A percentile compares a stretch with the other conserved stretches of the same genome.
phyloP scores from a whole-genome alignment of 306 rosid genomes.

The Citrullus amarus region DNA sequence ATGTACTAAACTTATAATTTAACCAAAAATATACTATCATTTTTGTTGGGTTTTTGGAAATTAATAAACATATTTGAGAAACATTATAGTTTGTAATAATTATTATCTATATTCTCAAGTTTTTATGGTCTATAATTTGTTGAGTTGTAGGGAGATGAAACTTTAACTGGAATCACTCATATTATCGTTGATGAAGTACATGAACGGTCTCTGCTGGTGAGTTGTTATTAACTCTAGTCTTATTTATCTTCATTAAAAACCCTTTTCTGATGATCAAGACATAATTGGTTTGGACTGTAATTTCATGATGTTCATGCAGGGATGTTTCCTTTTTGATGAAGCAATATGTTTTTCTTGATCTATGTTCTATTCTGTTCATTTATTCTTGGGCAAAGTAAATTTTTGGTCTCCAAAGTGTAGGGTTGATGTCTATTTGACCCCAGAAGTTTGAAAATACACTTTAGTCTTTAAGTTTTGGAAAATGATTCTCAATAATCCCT shows the following conservation, averaged over 20 bases:
- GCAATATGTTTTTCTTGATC: background rate
- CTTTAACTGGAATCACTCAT: conserved; percentile 71
- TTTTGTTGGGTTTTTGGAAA: background rate
- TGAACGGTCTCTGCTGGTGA: conserved; percentile 88
- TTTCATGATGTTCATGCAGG: background rate
- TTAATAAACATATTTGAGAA: background rate
- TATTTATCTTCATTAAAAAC: background rate
- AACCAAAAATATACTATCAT: background rate
- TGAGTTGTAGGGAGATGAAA: conserved; percentile 57
- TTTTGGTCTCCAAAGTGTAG: background rate
- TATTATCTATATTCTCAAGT: background rate
- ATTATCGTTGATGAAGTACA: conserved; percentile 95
- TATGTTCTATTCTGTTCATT: background rate
- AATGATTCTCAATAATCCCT: background rate
- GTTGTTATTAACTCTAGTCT: conserved; percentile 17
- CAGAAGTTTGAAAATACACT: background rate
- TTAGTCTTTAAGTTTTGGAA: background rate
- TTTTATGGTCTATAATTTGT: background rate
- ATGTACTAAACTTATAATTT: background rate
- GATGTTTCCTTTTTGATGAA: background rate
- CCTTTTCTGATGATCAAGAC: background rate
- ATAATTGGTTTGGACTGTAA: background rate
- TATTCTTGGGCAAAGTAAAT: background rate
- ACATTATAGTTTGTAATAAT: background rate
- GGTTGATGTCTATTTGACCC: background rate